A percentile compares a stretch with the other conserved stretches of the same genome.
Conservation (phyloP, 2,329 filamentous ascomycete species). For the Fusarium illudens region DNA sequence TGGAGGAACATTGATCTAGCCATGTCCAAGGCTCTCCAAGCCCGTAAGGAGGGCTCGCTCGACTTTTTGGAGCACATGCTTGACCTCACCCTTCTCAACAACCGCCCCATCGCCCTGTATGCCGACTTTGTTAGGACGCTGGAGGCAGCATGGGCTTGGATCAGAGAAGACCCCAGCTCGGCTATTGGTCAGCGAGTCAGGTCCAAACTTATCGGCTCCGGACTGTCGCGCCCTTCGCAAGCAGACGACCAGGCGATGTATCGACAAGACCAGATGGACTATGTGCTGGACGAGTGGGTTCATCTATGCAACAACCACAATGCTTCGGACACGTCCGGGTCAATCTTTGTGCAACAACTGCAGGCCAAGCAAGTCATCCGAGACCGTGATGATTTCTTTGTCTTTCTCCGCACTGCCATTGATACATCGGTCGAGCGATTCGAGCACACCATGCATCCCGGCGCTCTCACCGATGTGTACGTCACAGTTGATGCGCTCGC, state of each 20-base stretch:
- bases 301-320: constrained; percentile 81
- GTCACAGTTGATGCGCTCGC: constrained; percentile 80
- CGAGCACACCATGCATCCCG: constrained; percentile 73
- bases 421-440: constrained; percentile 82
- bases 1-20: constrained; percentile 74
- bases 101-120: constrained; percentile 79
- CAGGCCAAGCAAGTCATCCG: constrained; percentile 77
- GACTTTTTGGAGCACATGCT: constrained; percentile 83
- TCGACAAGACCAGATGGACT: constrained; percentile 86
- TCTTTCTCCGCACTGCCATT: constrained; percentile 83
- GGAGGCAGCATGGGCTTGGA: constrained; percentile 82
- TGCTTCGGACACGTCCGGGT: constrained; percentile 74
- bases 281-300: constrained; percentile 96
- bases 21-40: constrained; percentile 75
- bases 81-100: constrained; percentile 79
- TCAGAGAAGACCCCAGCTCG: constrained; percentile 74
- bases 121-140: constrained; percentile 87
- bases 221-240: constrained; percentile 51
- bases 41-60: constrained; percentile 75
- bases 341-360: constrained; percentile 85
- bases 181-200: constrained; percentile 75
- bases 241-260: constrained; percentile 59
- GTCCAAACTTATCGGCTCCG: constrained; percentile 61
- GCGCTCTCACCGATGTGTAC: constrained; percentile 65
- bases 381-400: constrained; percentile 76